These are phyloP conservation scores for Geum urbanum DNA, from an alignment of 306 rosid species.

Conservation along the genomic window DNA sequence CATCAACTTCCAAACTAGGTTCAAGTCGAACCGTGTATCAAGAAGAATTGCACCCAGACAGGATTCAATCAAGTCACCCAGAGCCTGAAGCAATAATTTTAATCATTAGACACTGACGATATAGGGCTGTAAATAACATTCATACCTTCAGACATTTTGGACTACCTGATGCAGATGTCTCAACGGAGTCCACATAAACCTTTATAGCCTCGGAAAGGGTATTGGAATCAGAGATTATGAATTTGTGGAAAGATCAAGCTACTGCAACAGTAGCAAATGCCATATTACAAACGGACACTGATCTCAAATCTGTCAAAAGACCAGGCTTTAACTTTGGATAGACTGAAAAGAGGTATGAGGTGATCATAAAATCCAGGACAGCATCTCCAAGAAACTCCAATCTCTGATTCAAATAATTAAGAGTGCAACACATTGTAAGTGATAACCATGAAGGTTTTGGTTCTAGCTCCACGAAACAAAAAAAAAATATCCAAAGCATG, in stretches of 20 bases:
- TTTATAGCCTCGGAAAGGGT: slow-evolving; percentile 53
- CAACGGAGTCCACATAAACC: slow-evolving; percentile 44
- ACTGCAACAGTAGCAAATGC: slow-evolving; percentile 83
- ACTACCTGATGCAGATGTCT: slow-evolving; percentile 26
- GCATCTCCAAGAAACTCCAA: slow-evolving; percentile 98
- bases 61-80: slow-evolving; percentile 91
- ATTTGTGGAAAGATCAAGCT: slow-evolving; percentile 53
- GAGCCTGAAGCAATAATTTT: slow-evolving; percentile 51
- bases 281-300: slow-evolving; percentile 68
- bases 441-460: slow-evolving; percentile 16
- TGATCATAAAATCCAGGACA: slow-evolving; percentile 83
- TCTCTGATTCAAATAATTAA: slow-evolving; percentile 56
- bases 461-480: slow-evolving; percentile 5
- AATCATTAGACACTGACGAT: slow-evolving; percentile 9
- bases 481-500: slow-evolving; percentile 24
- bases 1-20: slow-evolving; percentile 62
- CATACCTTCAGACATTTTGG: slow-evolving; percentile 81
- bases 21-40: slow-evolving; percentile 78
- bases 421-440: slow-evolving; percentile 9
- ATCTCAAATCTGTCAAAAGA: slow-evolving; percentile 89
- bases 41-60: slow-evolving; percentile 88
- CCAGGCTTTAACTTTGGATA: slow-evolving; percentile 93
- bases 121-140: not conserved
- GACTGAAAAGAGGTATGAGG: slow-evolving; percentile 82
- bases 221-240: slow-evolving; percentile 60